Percentiles rank a stretch among this genome's conserved stretches.
Evolutionary conservation across 2,329 filamentous ascomycete species (phyloP).

Genomic region (Colletotrichum navitas): DNA sequence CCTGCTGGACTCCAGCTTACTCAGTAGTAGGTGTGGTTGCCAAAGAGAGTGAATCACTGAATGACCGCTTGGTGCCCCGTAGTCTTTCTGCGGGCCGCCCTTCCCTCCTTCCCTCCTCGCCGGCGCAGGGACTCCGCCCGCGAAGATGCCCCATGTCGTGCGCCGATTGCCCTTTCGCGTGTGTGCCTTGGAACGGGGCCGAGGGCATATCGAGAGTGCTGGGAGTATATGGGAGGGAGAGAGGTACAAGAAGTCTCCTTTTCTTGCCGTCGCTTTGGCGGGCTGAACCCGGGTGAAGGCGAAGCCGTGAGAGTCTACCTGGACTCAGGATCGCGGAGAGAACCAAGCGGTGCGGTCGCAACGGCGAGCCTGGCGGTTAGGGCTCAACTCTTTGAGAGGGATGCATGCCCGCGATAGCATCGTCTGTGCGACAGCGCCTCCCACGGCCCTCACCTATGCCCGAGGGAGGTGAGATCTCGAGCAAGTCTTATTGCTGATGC

Average conservation of each 20-base stretch:
- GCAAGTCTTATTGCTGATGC: neutral
- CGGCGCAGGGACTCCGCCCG: neutral
- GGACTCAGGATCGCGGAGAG: neutral
- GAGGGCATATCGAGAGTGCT: neutral
- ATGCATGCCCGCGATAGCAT: neutral
- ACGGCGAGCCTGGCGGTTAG: neutral
- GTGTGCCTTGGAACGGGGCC: neutral
- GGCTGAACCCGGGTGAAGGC: neutral
- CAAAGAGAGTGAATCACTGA: neutral
- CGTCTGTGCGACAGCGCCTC: neutral
- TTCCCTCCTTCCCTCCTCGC: neutral
- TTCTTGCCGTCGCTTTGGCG: neutral
- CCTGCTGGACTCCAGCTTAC: neutral
- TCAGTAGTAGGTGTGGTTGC: neutral
- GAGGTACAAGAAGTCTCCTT: neutral
- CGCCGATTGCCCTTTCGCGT: neutral
- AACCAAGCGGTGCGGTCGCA: neutral
- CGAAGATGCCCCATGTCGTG: neutral
- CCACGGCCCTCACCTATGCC: neutral
- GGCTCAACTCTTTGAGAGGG: neutral
- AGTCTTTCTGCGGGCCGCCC: neutral
- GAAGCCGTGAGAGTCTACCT: neutral
- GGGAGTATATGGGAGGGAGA: neutral
- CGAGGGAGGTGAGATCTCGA: neutral
- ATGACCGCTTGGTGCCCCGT: neutral